Evolutionary conservation across 441 rosid genomes (phyloP), one percentile per base, ranked within the genome.

Genomic region (Jatropha podagrica): DNA sequence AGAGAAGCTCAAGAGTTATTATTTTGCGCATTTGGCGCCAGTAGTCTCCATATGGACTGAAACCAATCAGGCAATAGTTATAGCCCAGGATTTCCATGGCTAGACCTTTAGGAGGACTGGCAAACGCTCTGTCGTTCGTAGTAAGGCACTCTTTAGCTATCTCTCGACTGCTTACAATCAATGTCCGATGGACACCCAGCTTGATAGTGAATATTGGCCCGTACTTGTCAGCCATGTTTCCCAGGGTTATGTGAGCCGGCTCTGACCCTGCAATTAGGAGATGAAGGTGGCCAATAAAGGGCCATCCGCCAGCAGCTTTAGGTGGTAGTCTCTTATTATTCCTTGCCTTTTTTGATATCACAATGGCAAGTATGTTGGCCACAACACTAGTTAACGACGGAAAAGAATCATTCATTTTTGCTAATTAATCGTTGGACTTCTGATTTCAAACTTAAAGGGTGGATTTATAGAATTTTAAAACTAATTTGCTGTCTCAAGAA

Each of bases 11-110:
- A 0, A 74, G 49, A 0, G 78, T 79, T 46, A 80, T 65, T 1
- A 85, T 51, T 74, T 87, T 89, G 49, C 89, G 86, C 20, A 79
- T 4, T 0, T 84, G 78, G 4, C 88, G 83, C 90, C 90, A 87
- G 40, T 77, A 75, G 0, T 81, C 52, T 2, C 89, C 86, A 49
- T 84, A 83, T 0, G 86, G 82, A 68, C 76, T 46, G 8, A 87
- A 56, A 0, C 71, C 87, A 0, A 87, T 0, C 80, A 86, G 74
- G 14, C 84, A 55, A 1, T 58, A 18, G 49, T 85, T 42, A 62
- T 83, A 86, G 58, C 84, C 76, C 75, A 87, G 5, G 6, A 77
- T 1, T 17, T 83, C 84, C 1, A 1, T 3, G 46, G 80, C 85
- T 1, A 80, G 62, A 2, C 74, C 10, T 20, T 32, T 68, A 0